Evolutionary conservation across 768 basidiomycete species (phyloP), one percentile per base, ranked within the genome.

Genomic region (Candolleomyces eurysporus): DNA sequence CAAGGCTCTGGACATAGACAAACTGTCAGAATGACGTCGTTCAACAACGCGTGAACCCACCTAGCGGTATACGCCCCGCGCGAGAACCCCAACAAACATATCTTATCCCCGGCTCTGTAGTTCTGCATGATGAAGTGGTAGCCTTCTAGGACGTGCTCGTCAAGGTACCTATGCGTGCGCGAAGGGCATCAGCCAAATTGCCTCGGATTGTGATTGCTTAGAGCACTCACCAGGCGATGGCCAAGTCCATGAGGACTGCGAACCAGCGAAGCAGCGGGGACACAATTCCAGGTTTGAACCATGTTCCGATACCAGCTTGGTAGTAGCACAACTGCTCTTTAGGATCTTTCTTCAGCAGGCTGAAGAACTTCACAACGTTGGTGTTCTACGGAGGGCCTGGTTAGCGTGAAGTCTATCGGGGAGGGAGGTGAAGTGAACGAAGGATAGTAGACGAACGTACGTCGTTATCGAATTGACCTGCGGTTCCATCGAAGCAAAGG

Each of bases 61-160:
- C 78, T 71, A 49, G 77, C 78, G 19, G 76, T 78, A 64, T 80
- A 80, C 13, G 79, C 73, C 2, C 79, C 78, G 43, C 92, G 82
- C 50, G 91, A 93, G 68, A 94, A 95, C 0, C 92, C 90, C 60
- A 91, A 91, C 22, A 92, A 71, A 67, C 86, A 91, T 36, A 92
- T 83, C 69, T 80, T 90, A 69, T 91, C 90, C 0, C 91, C 92
- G 0, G 73, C 66, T n/a, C 75, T 77, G 68, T 88, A 91, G 66
- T 89, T 92, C 63, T 88, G 80, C 91, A 93, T 92, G 57, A 93
- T 73, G 71, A 87, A 93, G 63, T 75, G 77, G 72, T 93, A 94
- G 0, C 92, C 92, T 9, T 82, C 87, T 72, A 86, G 82, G 21
- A 92, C 86, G 72, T 92, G 90, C 1, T 68, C 80, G 58, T 86